Evolutionary conservation across 1,284 basidiomycete species (phyloP), one percentile per base, ranked within the genome.

Genomic region (Cerrena zonata): DNA sequence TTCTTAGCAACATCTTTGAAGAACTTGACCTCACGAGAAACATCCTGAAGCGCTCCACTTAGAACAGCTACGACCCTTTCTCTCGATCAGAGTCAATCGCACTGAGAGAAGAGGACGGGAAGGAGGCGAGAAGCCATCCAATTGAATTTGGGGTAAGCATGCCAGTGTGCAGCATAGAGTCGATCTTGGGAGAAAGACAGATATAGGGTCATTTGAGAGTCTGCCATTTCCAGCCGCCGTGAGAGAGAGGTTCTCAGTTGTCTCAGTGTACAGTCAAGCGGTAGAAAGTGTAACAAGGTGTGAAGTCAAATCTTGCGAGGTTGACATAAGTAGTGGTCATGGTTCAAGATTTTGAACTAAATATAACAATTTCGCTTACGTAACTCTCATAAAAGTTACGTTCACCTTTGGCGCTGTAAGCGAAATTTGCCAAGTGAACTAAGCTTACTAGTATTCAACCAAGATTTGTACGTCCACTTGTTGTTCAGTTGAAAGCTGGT

Each of bases 161-260:
- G n/a, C n/a, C n/a, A n/a, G n/a, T 82, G 78, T 2, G 76, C 76
- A n/a, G 83, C 84, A 59, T 86, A 87, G 44, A 85, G 77, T 45
- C 80, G 74, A 63, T 87, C 83, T 59, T 87, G 82, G 24, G 76
- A 74, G 54, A 85, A 80, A 84, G 47, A 79, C 67, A 2, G 75
- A 73, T 13, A 88, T 75, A 11, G 72, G 70, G 0, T 65, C 50
- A 4, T 68, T 51, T 3, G 73, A 67, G 21, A 87, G 72, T 2
- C 71, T 69, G 13, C 77, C 73, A 2, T 72, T 64, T 2, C 78
- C 80, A 0, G 82, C 81, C 22, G 73, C 64, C 18, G 62, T 58
- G 27, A 88, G 73, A 63, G 87, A 88, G 0, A 73, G 64, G 54
- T 86, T 81, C 11, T 67, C 56, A 0, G 74, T 78, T 1, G 84